Base-by-base conservation (phyloP, 768 basidiomycete species). In the Boletus vinaceobasis region DNA sequence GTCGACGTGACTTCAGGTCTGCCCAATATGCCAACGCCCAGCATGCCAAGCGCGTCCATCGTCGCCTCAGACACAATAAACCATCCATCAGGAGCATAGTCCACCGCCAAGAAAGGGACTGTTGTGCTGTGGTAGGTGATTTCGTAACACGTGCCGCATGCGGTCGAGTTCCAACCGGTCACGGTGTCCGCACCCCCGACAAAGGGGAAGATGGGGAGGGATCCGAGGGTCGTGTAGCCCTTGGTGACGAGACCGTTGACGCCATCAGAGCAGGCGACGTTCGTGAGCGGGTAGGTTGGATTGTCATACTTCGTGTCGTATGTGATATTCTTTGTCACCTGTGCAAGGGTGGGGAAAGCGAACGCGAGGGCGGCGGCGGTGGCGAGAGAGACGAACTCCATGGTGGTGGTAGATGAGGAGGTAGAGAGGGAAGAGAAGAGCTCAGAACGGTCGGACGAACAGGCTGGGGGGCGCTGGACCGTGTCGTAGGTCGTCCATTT, bases 31-130 rank as follows among this genome's bases (percentile, higher is more conserved):
- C n/a, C n/a, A n/a, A 27, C 80, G 45, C 71, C 68, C 13, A 83
- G n/a, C n/a, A n/a, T n/a, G n/a, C n/a, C 85, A 55, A 85, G 64
- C 15, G 59, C 60, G 55, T 85, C 77, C 81, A 85, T 80, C 19
- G 83, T 81, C 21, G 61, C 67, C 58, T 75, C 60, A 0, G 81
- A 76, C 29, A 84, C 65, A 53, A 79, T 81, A 60, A 81, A 83
- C 7, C 74, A n/a, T n/a, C n/a, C 77, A 0, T 57, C 56, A 2
- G 5, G 31, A 17, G 63, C 58, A 17, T 45, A 44, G 40, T 73
- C 74, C 10, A 74, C 62, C 6, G 71, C 73, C 52, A 69, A 53
- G 6, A 67, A 43, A 11, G 21, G 2, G 38, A 75, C 36, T 1
- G 58, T 63, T 4, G 4, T 59, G 31, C n/a, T 43, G 5, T 40